Evolutionary conservation across 2,329 filamentous ascomycete species (phyloP).

Genomic region (Aureobasidium sp.): DNA sequence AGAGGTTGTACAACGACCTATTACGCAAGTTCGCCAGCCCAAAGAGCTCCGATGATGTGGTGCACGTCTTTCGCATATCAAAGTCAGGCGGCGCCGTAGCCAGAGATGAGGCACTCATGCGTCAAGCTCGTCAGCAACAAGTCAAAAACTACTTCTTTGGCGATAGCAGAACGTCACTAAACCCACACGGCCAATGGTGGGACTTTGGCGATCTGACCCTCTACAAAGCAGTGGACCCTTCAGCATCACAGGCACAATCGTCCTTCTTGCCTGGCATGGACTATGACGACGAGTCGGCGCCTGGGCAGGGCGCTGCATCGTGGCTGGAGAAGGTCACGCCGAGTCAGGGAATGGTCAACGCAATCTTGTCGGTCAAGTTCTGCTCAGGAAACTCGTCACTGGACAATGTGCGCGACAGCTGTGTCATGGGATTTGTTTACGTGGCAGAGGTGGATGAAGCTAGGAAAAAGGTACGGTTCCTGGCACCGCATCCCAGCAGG

Average conservation of each 20-base stretch:
- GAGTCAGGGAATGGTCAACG: constrained; percentile 64
- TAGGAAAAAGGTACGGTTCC: constrained; percentile 67
- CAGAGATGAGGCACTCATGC: constrained; percentile 65
- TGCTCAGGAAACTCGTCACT: constrained; percentile 55
- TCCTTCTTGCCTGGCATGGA: constrained; percentile 34
- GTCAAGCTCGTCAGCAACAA: constrained; percentile 61
- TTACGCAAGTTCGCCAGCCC: constrained; percentile 50
- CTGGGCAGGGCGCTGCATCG: neutral
- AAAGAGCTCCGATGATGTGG: constrained; percentile 52
- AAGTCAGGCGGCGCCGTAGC: constrained; percentile 80
- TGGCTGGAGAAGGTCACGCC: constrained; percentile 48
- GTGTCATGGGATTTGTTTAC: constrained; percentile 87
- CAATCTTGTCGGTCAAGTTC: constrained; percentile 77
- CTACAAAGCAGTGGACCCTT: constrained; percentile 35
- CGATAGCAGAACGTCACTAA: constrained; percentile 63
- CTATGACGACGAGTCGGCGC: constrained; percentile 38
- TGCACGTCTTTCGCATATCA: constrained; percentile 69
- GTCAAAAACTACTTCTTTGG: constrained; percentile 96
- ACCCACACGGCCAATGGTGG: constrained; percentile 78
- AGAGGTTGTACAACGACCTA: constrained; percentile 67
- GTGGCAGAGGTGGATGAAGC: constrained; percentile 85
- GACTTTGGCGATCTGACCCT: constrained; percentile 67
- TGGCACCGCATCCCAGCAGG: constrained; percentile 76
- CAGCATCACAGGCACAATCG: constrained; percentile 17
- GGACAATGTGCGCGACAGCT: constrained; percentile 67